Evolutionary conservation across 2,329 filamentous ascomycete species (phyloP).

Genomic region (Monascus ruber): DNA sequence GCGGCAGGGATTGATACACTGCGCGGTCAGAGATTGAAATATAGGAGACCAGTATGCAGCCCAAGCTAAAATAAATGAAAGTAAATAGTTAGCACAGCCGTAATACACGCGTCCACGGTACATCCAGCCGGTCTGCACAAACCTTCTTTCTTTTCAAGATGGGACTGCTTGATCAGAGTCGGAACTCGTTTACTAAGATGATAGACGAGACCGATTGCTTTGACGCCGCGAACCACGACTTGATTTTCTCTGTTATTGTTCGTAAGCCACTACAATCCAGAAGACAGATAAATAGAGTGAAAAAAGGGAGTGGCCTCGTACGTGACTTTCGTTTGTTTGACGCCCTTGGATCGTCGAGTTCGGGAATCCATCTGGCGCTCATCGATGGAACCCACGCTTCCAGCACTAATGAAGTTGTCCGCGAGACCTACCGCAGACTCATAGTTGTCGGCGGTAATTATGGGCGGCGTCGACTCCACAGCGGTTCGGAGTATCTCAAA

Average conservation of each 20-base stretch:
- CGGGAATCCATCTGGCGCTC: constrained; percentile 57
- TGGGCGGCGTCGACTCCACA: constrained; percentile 58
- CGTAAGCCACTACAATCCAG: constrained; percentile 5
- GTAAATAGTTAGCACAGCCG: constrained; percentile 1
- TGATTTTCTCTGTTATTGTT: constrained; percentile 49
- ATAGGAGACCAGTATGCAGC: constrained; percentile 96
- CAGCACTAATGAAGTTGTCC: constrained; percentile 80
- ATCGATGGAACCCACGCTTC: constrained; percentile 56
- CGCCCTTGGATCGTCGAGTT: constrained; percentile 40
- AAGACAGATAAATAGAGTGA: not conserved
- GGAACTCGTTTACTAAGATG: constrained; percentile 73
- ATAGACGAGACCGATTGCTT: constrained; percentile 71
- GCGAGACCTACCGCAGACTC: constrained; percentile 74
- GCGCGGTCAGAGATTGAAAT: constrained; percentile 73
- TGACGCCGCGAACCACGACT: constrained; percentile 63
- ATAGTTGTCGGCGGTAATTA: constrained; percentile 92
- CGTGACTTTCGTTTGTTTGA: constrained; percentile 44
- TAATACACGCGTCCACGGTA: no score
- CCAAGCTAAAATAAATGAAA: constrained; percentile 57
- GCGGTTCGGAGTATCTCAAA: constrained; percentile 80
- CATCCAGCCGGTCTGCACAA: constrained; percentile 11
- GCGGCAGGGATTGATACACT: constrained; percentile 89
- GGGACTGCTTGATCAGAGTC: constrained; percentile 79
- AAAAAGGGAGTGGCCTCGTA: constrained; percentile 25
- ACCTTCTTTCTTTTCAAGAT: constrained; percentile 79